Conservation (phyloP, 2,329 filamentous ascomycete genomes). For the Fusarium miscanthi region DNA sequence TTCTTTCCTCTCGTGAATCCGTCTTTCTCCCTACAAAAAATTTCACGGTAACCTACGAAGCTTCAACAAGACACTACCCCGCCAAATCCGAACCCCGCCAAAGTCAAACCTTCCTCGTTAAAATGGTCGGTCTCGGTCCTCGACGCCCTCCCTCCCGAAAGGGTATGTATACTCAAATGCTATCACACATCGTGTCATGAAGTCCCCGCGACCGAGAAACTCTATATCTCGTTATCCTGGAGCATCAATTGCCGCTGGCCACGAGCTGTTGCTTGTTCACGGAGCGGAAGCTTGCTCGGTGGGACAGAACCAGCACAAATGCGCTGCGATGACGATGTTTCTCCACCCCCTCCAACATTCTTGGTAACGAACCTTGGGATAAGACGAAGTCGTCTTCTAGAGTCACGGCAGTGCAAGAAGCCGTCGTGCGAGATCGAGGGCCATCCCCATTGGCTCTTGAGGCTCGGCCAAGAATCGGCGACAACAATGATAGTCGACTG, state of each 20-base stretch:
- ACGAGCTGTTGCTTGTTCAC: constrained; percentile 15
- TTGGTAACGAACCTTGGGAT: background rate
- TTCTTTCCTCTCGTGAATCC: background rate
- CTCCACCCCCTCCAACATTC: constrained; percentile 1
- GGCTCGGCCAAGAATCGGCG: background rate
- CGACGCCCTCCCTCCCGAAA: constrained; percentile 66
- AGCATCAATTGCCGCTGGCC: background rate
- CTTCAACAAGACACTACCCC: constrained; percentile 47
- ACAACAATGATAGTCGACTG: background rate
- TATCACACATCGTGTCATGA: constrained; percentile 3
- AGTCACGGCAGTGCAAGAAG: background rate
- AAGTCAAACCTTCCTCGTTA: constrained; percentile 48
- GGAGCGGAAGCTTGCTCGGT: constrained; percentile 19
- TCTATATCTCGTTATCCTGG: background rate
- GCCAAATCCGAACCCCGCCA: constrained; percentile 53
- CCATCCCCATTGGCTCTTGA: background rate
- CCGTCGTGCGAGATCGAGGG: background rate
- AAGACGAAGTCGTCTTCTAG: constrained; percentile 29
- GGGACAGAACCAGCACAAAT: constrained; percentile 26
- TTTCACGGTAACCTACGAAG: constrained; percentile 5
- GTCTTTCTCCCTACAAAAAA: background rate
- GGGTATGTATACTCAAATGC: constrained; percentile 65
- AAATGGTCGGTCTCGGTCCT: constrained; percentile 64
- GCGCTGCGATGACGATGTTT: constrained; percentile 34
- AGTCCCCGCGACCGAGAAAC: background rate